These are phyloP conservation scores for Macadamia tetraphylla DNA, from an alignment of 164 flowering plant species.

Conservation along the genomic window DNA sequence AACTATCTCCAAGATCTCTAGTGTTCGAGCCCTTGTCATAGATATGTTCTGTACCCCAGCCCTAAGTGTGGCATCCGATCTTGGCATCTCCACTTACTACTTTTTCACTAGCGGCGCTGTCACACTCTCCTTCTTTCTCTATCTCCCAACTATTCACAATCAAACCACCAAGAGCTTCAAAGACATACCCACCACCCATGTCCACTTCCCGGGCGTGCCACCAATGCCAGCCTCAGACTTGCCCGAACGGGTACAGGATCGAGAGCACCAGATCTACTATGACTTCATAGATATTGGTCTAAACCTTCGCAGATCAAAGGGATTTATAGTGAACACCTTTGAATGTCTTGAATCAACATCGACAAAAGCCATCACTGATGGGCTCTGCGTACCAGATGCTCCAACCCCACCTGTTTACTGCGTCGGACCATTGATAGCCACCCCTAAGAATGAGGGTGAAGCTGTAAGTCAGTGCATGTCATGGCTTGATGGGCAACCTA, in stretches of 20 bases:
- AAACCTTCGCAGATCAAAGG: constrained; percentile 12
- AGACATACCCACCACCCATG: no score
- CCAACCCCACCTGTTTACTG: no score
- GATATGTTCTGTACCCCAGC: constrained; percentile 35
- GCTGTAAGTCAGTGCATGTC: no score
- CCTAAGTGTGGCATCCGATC: constrained; percentile 13
- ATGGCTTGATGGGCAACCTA: no score
- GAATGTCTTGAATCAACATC: constrained; percentile 3
- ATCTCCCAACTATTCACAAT: constrained; percentile 19
- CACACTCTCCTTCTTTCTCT: constrained; percentile 16
- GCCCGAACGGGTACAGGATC: constrained; percentile 9
- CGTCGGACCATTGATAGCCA: no score
- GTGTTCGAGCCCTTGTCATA: neutral
- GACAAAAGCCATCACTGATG: constrained; percentile 5
- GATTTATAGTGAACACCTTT: neutral
- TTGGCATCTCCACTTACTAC: constrained; percentile 36
- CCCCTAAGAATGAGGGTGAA: no score
- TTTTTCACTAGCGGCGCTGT: constrained; percentile 34
- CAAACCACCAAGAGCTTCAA: constrained; percentile 4
- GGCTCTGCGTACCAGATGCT: no score
- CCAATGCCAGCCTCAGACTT: constrained; percentile 22
- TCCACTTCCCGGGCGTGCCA: constrained; percentile 23
- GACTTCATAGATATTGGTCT: constrained; percentile 7
- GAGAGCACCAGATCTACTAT: constrained; percentile 18
- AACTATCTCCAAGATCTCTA: no score